phyloP scores from a whole-genome alignment of 768 basidiomycete genomes.

The Lentinula guzmanii region DNA sequence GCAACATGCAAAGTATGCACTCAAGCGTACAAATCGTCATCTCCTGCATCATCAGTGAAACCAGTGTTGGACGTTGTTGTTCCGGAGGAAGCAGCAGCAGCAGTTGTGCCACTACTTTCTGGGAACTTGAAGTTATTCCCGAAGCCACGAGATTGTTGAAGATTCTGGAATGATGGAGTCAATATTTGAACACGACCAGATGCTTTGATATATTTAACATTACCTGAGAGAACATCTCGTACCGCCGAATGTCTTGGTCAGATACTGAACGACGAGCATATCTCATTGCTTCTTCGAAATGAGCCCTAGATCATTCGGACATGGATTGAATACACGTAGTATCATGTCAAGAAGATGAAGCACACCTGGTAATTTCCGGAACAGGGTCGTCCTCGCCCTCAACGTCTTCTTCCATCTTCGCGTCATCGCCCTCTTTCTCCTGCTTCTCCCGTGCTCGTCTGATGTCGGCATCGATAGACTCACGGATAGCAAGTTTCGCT shows the following conservation, averaged over 20 bases:
- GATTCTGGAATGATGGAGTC: conserved; percentile 45
- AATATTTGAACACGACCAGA: conserved; percentile 5
- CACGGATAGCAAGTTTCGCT: conserved; percentile 94
- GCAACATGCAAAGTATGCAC: no score
- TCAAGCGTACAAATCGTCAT: conserved; percentile 90
- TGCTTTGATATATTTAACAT: conserved; percentile 14
- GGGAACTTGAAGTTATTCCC: conserved; percentile 99
- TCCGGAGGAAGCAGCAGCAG: conserved; percentile 34
- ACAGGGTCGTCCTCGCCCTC: conserved; percentile 82
- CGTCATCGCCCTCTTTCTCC: conserved; percentile 71
- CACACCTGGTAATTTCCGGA: conserved; percentile 74
- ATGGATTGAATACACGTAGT: background rate
- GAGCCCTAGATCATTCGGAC: conserved; percentile 44
- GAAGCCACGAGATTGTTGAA: conserved; percentile 88
- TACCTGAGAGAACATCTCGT: conserved; percentile 97
- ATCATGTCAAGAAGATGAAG: conserved; percentile 4
- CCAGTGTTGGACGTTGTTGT: conserved; percentile 57
- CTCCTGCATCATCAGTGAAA: conserved; percentile 80
- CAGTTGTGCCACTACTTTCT: conserved; percentile 45
- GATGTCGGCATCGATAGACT: conserved; percentile 92
- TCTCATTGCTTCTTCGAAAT: conserved; percentile 99
- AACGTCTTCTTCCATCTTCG: conserved; percentile 68
- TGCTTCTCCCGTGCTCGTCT: conserved; percentile 68
- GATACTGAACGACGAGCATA: conserved; percentile 96
- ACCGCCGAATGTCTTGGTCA: conserved; percentile 93